These are phyloP conservation scores for Paracamarosporium sp. DNA, from an alignment of 2,329 filamentous ascomycete species.

Conservation along the genomic window DNA sequence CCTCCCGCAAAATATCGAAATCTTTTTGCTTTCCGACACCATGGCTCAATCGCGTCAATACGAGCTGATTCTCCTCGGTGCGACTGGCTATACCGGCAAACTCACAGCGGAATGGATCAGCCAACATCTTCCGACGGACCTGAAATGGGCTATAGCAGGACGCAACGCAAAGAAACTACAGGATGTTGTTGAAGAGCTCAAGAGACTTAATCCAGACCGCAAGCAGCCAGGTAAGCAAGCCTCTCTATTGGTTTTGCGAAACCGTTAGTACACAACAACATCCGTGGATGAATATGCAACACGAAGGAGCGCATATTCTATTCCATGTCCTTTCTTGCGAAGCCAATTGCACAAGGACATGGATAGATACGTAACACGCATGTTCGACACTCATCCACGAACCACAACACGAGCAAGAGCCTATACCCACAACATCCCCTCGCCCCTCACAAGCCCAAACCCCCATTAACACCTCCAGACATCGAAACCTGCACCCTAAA, in stretches of 20 bases:
- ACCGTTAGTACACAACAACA: too few species aligned
- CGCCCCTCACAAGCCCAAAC: background rate
- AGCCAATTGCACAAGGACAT: too few species aligned
- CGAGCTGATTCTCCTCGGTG: slow-evolving; percentile 71
- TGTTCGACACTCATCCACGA: too few species aligned
- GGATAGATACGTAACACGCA: too few species aligned
- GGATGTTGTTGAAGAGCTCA: slow-evolving; percentile 70
- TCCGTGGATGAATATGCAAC: too few species aligned
- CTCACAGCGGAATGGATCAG: slow-evolving; percentile 78
- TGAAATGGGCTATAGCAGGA: slow-evolving; percentile 89
- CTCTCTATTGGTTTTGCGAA: too few species aligned
- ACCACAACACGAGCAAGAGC: background rate
- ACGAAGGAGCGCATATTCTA: too few species aligned
- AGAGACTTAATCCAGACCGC: slow-evolving; percentile 72
- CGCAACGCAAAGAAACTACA: slow-evolving; percentile 80
- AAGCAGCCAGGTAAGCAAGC: slow-evolving; percentile 71
- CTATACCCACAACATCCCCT: background rate
- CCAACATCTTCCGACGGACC: slow-evolving; percentile 71
- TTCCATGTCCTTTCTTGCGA: too few species aligned
- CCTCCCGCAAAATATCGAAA: background rate
- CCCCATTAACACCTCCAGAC: slow-evolving; percentile 31
- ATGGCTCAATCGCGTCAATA: slow-evolving; percentile 57
- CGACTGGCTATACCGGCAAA: slow-evolving; percentile 84
- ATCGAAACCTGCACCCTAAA: slow-evolving; percentile 52
- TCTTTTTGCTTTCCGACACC: slow-evolving; percentile 10